These are phyloP conservation scores for Fusarium nisikadoi DNA, from an alignment of 2,329 filamentous ascomycete genomes.

Conservation along the genomic window DNA sequence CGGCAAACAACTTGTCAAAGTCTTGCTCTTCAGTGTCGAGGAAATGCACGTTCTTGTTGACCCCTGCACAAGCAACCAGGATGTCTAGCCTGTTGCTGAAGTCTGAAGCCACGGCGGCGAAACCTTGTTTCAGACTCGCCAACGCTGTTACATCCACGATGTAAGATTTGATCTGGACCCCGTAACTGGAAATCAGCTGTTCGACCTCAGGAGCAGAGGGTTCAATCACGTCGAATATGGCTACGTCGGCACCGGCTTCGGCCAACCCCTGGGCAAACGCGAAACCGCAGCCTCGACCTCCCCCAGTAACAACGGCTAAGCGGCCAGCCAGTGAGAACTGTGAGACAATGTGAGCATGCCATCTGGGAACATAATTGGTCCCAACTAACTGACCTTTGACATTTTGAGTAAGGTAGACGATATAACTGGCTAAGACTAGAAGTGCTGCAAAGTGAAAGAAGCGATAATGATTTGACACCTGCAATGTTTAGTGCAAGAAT, in stretches of 20 bases:
- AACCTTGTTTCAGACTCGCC: conserved; percentile 60
- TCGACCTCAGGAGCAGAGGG: conserved; percentile 59
- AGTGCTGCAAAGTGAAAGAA: no score
- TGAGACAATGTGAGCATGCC: neutral
- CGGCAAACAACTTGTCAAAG: conserved; percentile 70
- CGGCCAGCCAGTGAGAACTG: conserved; percentile 61
- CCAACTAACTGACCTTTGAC: neutral
- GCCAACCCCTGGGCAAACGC: conserved; percentile 68
- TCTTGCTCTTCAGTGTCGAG: conserved; percentile 70
- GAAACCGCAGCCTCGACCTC: conserved; percentile 69
- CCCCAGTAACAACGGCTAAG: conserved; percentile 59
- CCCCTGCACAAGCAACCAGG: conserved; percentile 68
- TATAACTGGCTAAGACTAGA: neutral
- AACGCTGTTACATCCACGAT: conserved; percentile 61
- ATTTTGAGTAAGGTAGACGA: neutral
- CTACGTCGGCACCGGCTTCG: conserved; percentile 65
- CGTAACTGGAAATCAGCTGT: conserved; percentile 54
- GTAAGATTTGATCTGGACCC: conserved; percentile 56
- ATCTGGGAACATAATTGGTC: neutral
- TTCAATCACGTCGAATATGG: conserved; percentile 69
- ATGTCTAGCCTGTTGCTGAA: conserved; percentile 63
- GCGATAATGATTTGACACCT: no score
- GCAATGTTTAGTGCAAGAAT: neutral
- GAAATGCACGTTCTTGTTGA: conserved; percentile 67
- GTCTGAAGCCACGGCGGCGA: conserved; percentile 57